Percentiles rank a stretch among this genome's conserved stretches.
phyloP scores from a whole-genome alignment of 495 filamentous ascomycete species.

The Aspergillus saccharolyticus region DNA sequence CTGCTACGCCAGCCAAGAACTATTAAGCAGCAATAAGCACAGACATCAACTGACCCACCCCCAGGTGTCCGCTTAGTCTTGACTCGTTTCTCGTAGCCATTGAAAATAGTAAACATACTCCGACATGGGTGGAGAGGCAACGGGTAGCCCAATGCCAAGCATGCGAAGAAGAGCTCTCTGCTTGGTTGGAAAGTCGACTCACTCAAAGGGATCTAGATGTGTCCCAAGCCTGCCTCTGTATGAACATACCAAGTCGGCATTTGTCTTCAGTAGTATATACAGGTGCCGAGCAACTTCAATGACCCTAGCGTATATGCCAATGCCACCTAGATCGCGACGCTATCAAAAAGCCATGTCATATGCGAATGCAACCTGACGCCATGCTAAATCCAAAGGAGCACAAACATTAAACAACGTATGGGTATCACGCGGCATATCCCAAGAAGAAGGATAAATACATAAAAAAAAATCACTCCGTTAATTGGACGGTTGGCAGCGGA shows the following conservation, averaged over 20 bases:
- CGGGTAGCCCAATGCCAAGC: too few species aligned
- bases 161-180: too few species aligned
- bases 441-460: background rate
- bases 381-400: background rate
- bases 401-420: background rate
- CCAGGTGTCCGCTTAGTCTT: too few species aligned
- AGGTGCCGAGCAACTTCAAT: background rate
- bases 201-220: background rate
- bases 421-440: background rate
- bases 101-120: too few species aligned
- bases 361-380: background rate
- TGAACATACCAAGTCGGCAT: background rate
- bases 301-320: background rate
- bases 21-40: too few species aligned
- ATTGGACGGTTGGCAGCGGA: slow-evolving; percentile 25
- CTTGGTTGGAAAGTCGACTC: too few species aligned
- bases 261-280: background rate
- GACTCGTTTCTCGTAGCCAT: too few species aligned
- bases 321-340: background rate
- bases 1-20: too few species aligned
- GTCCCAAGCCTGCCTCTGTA: background rate
- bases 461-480: slow-evolving; percentile 9
- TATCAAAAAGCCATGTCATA: background rate
- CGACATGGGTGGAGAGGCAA: too few species aligned
- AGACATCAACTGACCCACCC: too few species aligned